Evolutionary conservation across 2,329 filamentous ascomycete species (phyloP), one percentile per base, ranked within the genome.

Genomic region (Gnomoniopsis smithogilvyi): DNA sequence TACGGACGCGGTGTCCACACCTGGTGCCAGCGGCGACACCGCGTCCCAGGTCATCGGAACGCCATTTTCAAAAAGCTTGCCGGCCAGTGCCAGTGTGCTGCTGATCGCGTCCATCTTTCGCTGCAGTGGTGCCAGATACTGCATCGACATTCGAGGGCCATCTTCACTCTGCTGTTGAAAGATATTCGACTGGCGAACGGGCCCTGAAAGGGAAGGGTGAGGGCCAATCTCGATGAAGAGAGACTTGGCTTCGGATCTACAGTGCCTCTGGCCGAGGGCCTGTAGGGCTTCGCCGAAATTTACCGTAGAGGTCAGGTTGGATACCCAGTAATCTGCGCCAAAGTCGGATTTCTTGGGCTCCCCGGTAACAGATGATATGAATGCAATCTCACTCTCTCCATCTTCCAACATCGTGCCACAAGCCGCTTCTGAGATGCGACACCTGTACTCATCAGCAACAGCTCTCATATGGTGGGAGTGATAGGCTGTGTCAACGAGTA

Each of bases 41-140:
- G 74, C 72, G 21, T 70, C 68, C 46, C 83, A 76, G 55, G 80
- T 67, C 17, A 82, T 64, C 2, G 66, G 53, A 3, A 71, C 68
- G 2, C 80, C 81, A 56, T 75, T 76, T 19, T 70, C 69, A 61
- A 80, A 79, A 3, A 84, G 67, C 0, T 67, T 71, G 1, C 72
- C 76, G 1, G 78, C 78, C 1, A 78, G 67, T 26, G 80, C 76
- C 36, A 79, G 66, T 1, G 76, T 73, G 0, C 74, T 73, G 15
- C 76, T 73, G 1, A 79, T 78, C 1, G 78, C 77, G 51, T 81
- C 72, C 55, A 81, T 78, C 22, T 81, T 79, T 34, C 83, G 78
- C 4, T 81, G 65, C 2, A 89, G 76, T 0, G 72, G 70, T 1
- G 77, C 72, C 3, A 70, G 68, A 55, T 81, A 81, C 19, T 56